These are phyloP conservation scores for Waitea zeae DNA, from an alignment of 1,284 basidiomycete species.

Conservation along the genomic window DNA sequence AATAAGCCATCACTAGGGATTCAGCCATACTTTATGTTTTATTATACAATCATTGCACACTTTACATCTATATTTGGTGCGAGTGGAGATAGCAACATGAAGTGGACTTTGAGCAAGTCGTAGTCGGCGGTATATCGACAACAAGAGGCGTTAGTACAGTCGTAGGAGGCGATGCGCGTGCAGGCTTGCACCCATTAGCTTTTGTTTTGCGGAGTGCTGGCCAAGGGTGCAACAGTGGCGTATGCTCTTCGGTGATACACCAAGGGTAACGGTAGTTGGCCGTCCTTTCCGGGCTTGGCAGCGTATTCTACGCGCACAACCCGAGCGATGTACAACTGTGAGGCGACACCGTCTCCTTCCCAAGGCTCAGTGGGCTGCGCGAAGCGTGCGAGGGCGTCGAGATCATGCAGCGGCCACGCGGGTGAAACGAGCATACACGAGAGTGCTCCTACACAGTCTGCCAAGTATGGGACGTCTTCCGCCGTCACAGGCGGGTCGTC, in stretches of 20 bases:
- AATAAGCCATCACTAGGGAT: too few species aligned
- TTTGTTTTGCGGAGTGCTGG: too few species aligned
- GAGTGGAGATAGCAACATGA: too few species aligned
- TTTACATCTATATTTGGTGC: too few species aligned
- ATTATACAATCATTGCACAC: too few species aligned
- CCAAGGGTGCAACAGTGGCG: too few species aligned
- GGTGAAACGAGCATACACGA: constrained; percentile 20
- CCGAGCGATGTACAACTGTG: constrained; percentile 30
- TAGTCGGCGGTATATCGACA: too few species aligned
- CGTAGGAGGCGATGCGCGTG: too few species aligned
- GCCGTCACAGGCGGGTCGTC: constrained; percentile 21
- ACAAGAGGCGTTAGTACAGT: too few species aligned
- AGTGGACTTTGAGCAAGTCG: too few species aligned
- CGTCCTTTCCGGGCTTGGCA: constrained; percentile 5
- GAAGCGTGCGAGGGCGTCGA: constrained; percentile 9
- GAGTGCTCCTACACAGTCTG: constrained; percentile 38
- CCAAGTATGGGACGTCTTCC: constrained; percentile 40
- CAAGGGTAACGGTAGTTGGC: constrained; percentile 18
- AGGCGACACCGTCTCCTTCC: constrained; percentile 17
- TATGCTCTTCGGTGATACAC: constrained; percentile 28
- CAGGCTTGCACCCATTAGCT: too few species aligned
- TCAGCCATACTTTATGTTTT: too few species aligned
- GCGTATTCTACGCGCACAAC: constrained; percentile 25
- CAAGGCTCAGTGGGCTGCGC: constrained; percentile 6
- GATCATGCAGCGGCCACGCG: constrained; percentile 18